Evolutionary conservation across 768 basidiomycete genomes (phyloP).

Genomic region (Boletus bicolor): DNA sequence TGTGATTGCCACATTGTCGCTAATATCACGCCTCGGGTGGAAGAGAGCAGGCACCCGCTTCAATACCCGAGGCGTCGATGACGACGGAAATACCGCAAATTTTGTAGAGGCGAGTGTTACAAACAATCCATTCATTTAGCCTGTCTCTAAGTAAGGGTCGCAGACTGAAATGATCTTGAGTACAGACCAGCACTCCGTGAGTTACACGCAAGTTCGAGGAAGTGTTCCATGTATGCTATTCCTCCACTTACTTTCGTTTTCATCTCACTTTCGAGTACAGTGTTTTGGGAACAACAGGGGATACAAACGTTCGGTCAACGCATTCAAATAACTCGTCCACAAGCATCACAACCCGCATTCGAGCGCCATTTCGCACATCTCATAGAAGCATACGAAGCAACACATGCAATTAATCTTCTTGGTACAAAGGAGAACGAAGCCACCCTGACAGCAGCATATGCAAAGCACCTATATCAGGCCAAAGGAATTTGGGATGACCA

Average conservation of each 20-base stretch:
- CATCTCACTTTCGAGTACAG: constrained; percentile 38
- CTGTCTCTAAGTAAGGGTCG: constrained; percentile 13
- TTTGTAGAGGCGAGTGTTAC: constrained; percentile 78
- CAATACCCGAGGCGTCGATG: constrained; percentile 94
- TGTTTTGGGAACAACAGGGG: constrained; percentile 99
- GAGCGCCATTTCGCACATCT: constrained; percentile 89
- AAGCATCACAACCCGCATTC: constrained; percentile 96
- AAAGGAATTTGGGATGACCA: constrained; percentile 60
- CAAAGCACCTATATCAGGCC: constrained; percentile 70
- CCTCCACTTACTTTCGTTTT: not conserved
- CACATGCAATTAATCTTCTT: constrained; percentile 89
- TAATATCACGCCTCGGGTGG: constrained; percentile 89
- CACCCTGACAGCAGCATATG: constrained; percentile 77
- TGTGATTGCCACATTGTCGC: constrained; percentile 65
- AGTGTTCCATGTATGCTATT: constrained; percentile 81
- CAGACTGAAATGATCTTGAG: constrained; percentile 91
- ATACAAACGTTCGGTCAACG: constrained; percentile 91
- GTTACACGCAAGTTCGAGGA: constrained; percentile 92
- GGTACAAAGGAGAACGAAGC: constrained; percentile 92
- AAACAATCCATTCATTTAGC: not conserved
- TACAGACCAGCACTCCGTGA: constrained; percentile 83
- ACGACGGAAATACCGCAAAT: constrained; percentile 92
- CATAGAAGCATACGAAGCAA: constrained; percentile 77
- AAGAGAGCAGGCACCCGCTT: constrained; percentile 96
- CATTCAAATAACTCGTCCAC: constrained; percentile 93